These are phyloP conservation scores for Trichoderma pleuroti DNA, from an alignment of 2,329 filamentous ascomycete species.

Conservation along the genomic window DNA sequence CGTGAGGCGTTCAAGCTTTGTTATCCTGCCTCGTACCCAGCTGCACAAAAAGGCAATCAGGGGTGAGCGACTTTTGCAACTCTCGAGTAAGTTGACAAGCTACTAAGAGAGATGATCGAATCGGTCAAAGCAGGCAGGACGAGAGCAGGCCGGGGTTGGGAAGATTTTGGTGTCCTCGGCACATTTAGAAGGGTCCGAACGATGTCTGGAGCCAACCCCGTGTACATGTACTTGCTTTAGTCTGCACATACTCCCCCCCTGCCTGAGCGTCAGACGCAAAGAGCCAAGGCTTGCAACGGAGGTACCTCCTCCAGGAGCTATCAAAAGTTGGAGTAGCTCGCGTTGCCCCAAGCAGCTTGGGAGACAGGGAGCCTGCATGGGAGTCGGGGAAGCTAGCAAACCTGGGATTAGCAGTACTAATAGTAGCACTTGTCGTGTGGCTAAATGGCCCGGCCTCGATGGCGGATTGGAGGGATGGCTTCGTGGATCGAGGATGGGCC, in stretches of 20 bases:
- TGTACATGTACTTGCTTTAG: constrained; percentile 2
- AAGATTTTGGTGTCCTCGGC: constrained; percentile 13
- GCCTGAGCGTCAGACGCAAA: constrained; percentile 1
- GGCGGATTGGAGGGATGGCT: constrained; percentile 6
- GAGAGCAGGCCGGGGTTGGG: background rate
- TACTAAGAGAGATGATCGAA: background rate
- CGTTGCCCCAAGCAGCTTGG: background rate
- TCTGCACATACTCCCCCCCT: background rate
- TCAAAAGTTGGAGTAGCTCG: constrained; percentile 4
- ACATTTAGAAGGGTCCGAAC: constrained; percentile 10
- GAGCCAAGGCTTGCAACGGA: background rate
- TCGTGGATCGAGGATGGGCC: constrained; percentile 5
- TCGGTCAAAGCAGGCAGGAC: background rate
- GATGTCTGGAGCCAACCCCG: background rate
- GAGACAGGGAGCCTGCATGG: constrained; percentile 13
- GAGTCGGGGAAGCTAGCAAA: constrained; percentile 13
- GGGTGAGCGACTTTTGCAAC: background rate
- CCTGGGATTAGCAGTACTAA: constrained; percentile 6
- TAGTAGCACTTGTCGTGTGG: background rate
- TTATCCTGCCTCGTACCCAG: background rate
- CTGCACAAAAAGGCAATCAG: background rate
- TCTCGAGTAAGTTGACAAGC: background rate
- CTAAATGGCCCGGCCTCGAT: constrained; percentile 7
- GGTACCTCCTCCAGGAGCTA: background rate
- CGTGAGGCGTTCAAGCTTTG: background rate